Evolutionary conservation across 164 flowering plant genomes (phyloP).

Genomic region (Chimonanthus salicifolius): DNA sequence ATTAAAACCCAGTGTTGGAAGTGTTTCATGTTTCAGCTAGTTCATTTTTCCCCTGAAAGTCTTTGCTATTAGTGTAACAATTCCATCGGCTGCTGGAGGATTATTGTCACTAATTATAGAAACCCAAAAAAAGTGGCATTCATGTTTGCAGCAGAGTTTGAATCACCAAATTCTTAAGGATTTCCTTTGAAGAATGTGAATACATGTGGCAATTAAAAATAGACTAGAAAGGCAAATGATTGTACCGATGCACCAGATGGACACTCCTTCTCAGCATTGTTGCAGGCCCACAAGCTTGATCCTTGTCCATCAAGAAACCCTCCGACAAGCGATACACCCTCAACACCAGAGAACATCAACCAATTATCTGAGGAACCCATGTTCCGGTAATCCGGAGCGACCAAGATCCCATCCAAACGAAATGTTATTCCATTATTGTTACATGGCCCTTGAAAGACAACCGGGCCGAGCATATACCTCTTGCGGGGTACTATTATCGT

Average conservation of each 20-base stretch:
- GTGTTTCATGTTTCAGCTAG: too few relatives aligned
- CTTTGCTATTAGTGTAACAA: too few relatives aligned
- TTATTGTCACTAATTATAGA: too few relatives aligned
- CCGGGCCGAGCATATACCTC: slow-evolving; percentile 14
- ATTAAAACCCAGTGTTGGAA: too few relatives aligned
- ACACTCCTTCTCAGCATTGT: slow-evolving; percentile 10
- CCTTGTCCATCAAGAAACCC: slow-evolving; percentile 56
- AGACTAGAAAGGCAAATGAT: background rate
- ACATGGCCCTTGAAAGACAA: slow-evolving; percentile 18
- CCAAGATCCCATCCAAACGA: slow-evolving; percentile 21
- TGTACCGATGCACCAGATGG: slow-evolving; percentile 23
- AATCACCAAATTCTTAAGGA: too few relatives aligned
- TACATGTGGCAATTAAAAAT: too few relatives aligned
- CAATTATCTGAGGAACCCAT: slow-evolving; percentile 26
- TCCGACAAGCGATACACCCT: slow-evolving; percentile 32
- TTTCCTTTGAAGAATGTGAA: too few relatives aligned
- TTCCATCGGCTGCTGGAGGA: too few relatives aligned
- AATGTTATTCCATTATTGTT: slow-evolving; percentile 12
- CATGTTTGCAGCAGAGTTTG: too few relatives aligned
- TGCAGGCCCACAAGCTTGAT: slow-evolving; percentile 42
- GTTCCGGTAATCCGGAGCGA: slow-evolving; percentile 24
- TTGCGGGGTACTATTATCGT: slow-evolving; percentile 32
- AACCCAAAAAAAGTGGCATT: too few relatives aligned
- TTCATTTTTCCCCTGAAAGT: too few relatives aligned
- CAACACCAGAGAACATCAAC: slow-evolving; percentile 35